These are phyloP conservation scores for Chaetomium olivaceum DNA, from an alignment of 2,329 filamentous ascomycete genomes.

Conservation along the genomic window DNA sequence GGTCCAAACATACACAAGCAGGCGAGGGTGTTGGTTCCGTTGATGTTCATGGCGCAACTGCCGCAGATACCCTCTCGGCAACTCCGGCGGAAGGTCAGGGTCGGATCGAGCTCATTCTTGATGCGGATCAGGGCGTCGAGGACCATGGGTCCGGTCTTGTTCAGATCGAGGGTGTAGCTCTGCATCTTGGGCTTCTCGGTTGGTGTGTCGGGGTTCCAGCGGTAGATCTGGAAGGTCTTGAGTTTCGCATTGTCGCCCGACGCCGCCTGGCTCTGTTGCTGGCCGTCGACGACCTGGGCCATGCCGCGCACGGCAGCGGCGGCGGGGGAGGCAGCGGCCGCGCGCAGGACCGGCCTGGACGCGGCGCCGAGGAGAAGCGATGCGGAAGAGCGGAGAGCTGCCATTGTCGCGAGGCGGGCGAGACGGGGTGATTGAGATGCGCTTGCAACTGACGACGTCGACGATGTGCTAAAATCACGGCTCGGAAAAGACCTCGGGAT, in stretches of 20 bases:
- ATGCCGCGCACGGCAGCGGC: conserved; percentile 33
- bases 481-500: conserved; percentile 27
- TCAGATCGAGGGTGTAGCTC: conserved; percentile 89
- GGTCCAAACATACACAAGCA: conserved; percentile 73
- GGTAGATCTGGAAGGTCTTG: conserved; percentile 98
- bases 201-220: conserved; percentile 95
- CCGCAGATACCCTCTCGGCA: conserved; percentile 98
- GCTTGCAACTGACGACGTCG: conserved; percentile 15
- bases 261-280: conserved; percentile 54
- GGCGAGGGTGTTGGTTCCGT: conserved; percentile 95
- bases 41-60: conserved; percentile 99
- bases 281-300: conserved; percentile 39
- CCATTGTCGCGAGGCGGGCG: conserved; percentile 47
- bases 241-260: conserved; percentile 65
- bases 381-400: conserved; percentile 61
- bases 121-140: conserved; percentile 94
- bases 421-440: conserved; percentile 12
- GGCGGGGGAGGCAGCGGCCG: conserved; percentile 27
- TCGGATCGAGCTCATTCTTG: conserved; percentile 98
- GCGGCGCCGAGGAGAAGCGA: conserved; percentile 53
- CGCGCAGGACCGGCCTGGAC: conserved; percentile 44
- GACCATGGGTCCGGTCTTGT: conserved; percentile 99
- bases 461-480: background rate
- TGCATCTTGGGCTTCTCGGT: conserved; percentile 94
- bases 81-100: conserved; percentile 90